Conservation (phyloP, 2,329 filamentous ascomycete genomes). For the Calonectria montana region DNA sequence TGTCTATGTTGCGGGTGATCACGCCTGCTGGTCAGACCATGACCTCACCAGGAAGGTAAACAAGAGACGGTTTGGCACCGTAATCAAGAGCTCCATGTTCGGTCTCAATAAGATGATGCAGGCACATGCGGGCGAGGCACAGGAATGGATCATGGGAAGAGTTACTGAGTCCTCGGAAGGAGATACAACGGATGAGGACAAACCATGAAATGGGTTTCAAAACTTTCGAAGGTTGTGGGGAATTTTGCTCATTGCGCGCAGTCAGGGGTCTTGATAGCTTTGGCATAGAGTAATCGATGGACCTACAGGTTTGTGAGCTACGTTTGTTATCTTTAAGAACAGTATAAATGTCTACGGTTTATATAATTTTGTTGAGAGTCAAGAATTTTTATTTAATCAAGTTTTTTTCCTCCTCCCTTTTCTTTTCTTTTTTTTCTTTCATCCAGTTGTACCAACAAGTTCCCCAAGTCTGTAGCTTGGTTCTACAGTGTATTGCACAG, state of each 20-base stretch:
- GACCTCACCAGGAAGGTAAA: slow-evolving; percentile 69
- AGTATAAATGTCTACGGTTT: background rate
- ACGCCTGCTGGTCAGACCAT: slow-evolving; percentile 79
- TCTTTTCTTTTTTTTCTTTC: background rate
- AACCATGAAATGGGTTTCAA: slow-evolving; percentile 36
- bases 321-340: background rate
- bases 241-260: background rate
- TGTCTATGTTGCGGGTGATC: slow-evolving; percentile 80
- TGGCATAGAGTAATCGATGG: background rate
- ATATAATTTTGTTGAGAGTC: no score
- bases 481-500: background rate
- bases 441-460: background rate
- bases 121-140: slow-evolving; percentile 62
- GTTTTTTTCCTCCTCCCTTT: background rate
- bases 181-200: slow-evolving; percentile 64
- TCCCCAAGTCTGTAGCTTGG: no score
- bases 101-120: slow-evolving; percentile 69
- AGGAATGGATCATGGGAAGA: slow-evolving; percentile 61
- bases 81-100: slow-evolving; percentile 61
- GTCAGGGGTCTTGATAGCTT: background rate
- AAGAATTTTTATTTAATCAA: background rate
- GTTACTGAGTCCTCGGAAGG: slow-evolving; percentile 48
- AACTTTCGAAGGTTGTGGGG: background rate
- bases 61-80: slow-evolving; percentile 70
- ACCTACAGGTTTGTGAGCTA: background rate